phyloP scores from a whole-genome alignment of 2,329 filamentous ascomycete genomes.

The Microsporum canis region DNA sequence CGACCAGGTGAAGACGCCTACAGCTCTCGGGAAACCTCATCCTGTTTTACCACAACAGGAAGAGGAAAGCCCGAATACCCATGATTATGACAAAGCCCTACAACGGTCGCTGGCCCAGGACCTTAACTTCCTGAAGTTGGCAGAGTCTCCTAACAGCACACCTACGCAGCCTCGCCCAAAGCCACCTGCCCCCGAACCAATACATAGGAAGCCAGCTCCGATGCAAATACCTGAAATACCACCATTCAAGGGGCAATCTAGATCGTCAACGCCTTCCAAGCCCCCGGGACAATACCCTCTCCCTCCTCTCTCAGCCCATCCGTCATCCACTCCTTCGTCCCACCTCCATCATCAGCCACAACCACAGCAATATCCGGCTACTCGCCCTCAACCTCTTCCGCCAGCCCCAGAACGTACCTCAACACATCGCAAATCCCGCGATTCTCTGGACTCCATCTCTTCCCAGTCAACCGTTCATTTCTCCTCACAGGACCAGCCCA shows the following conservation, averaged over 20 bases:
- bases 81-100: slow-evolving; percentile 32
- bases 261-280: slow-evolving; percentile 16
- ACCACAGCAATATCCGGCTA: background rate
- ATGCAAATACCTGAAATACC: slow-evolving; percentile 25
- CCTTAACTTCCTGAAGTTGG: slow-evolving; percentile 31
- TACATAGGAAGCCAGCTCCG: slow-evolving; percentile 19
- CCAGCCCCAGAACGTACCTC: background rate
- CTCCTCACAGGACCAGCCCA: slow-evolving; percentile 29
- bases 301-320: slow-evolving; percentile 18
- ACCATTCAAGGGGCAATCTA: slow-evolving; percentile 22
- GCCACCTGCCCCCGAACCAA: slow-evolving; percentile 10
- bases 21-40: slow-evolving; percentile 35
- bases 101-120: slow-evolving; percentile 34
- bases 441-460: slow-evolving; percentile 26
- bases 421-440: background rate
- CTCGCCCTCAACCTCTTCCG: slow-evolving; percentile 2
- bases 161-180: slow-evolving; percentile 9
- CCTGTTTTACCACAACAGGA: slow-evolving; percentile 14
- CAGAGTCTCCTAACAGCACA: slow-evolving; percentile 19
- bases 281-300: slow-evolving; percentile 19
- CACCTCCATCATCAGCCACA: slow-evolving; percentile 5
- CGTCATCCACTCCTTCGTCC: slow-evolving; percentile 14
- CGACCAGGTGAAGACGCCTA: slow-evolving; percentile 37
- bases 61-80: slow-evolving; percentile 28
- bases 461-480: slow-evolving; percentile 39